Conservation (phyloP, 2,329 filamentous ascomycete species). For the Xylariaceae sp. region DNA sequence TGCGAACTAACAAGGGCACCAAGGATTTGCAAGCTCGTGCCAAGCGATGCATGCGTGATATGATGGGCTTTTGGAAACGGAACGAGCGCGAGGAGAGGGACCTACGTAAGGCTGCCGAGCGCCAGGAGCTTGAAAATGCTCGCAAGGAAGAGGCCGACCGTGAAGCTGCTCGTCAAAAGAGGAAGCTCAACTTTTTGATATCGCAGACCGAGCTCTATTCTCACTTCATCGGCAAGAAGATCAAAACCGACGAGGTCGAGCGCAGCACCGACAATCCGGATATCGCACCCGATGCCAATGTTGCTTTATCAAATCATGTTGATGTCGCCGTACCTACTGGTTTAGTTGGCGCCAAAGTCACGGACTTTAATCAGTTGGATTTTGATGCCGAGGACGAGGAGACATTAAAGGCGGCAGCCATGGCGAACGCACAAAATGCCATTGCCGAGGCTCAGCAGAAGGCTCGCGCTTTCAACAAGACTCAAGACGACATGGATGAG, state of each 20-base stretch:
- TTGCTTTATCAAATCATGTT: constrained; percentile 50
- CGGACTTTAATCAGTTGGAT: constrained; percentile 90
- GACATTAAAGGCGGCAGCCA: constrained; percentile 78
- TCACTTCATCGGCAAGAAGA: constrained; percentile 99
- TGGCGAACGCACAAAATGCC: constrained; percentile 95
- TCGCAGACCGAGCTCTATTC: constrained; percentile 98
- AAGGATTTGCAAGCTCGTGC: constrained; percentile 97
- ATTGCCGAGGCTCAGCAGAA: constrained; percentile 94
- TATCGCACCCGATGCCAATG: constrained; percentile 62
- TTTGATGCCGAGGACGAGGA: constrained; percentile 96
- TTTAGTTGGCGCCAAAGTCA: constrained; percentile 72
- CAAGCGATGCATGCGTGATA: constrained; percentile 98
- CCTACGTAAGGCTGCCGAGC: constrained; percentile 89
- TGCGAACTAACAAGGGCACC: constrained; percentile 96
- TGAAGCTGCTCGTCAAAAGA: constrained; percentile 95
- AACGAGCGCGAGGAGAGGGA: constrained; percentile 98
- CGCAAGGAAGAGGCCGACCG: constrained; percentile 97
- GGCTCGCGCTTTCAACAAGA: constrained; percentile 89
- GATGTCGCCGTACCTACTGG: constrained; percentile 61
- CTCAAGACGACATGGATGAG: constrained; percentile 74
- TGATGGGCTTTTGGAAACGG: constrained; percentile 99
- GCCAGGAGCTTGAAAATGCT: constrained; percentile 93
- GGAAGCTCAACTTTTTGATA: constrained; percentile 99
- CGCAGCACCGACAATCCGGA: constrained; percentile 83
- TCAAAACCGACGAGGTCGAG: constrained; percentile 96